Conservation (phyloP, 345 rosid species). For the Arabidopsis arenosa region DNA sequence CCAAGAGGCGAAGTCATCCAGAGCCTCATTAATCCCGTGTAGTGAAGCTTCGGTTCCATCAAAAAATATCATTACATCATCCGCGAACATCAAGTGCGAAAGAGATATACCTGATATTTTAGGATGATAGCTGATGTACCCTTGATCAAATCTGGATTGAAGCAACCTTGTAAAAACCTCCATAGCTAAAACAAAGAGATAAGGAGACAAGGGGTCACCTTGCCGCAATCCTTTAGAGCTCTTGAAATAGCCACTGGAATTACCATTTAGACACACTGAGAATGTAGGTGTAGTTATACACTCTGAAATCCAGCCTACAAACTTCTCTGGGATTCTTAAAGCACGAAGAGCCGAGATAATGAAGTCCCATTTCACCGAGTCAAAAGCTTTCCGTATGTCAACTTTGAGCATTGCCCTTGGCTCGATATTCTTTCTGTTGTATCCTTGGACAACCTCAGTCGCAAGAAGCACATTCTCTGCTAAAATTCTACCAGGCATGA, state of each 20-base stretch:
- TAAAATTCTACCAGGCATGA: background rate
- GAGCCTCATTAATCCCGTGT: fast-evolving
- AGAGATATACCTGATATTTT: background rate
- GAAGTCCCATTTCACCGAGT: background rate
- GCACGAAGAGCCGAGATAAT: background rate
- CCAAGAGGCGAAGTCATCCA: background rate
- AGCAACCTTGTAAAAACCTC: background rate
- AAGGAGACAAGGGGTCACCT: fast-evolving
- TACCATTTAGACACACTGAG: fast-evolving
- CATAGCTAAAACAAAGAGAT: background rate
- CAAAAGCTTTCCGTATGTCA: background rate
- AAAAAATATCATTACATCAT: background rate
- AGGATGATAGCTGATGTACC: background rate
- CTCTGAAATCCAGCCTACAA: fast-evolving
- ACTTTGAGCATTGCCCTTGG: background rate
- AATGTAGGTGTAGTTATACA: fast-evolving
- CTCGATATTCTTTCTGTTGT: background rate
- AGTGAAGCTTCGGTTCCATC: background rate
- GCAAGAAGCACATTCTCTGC: background rate
- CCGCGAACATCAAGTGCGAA: background rate
- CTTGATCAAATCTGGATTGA: fast-evolving
- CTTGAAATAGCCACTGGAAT: fast-evolving
- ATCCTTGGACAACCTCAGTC: background rate
- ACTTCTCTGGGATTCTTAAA: background rate
- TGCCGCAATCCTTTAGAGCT: background rate